phyloP scores from a whole-genome alignment of 306 rosid species.

The Ceratonia siliqua region DNA sequence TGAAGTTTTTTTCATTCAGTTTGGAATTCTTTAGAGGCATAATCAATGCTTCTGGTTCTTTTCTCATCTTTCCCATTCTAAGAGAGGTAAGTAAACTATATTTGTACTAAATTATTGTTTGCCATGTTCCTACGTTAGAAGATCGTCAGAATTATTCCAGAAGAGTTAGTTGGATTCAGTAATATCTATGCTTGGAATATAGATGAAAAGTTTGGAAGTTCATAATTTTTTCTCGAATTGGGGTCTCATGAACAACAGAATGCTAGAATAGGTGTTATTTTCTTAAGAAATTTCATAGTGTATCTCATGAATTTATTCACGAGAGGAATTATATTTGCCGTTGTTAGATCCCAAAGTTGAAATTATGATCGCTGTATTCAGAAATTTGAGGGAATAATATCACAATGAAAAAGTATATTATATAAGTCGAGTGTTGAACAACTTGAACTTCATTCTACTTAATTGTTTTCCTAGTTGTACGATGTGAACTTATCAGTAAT shows the following conservation, averaged over 20 bases:
- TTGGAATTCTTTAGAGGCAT: constrained; percentile 53
- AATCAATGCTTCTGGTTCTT: constrained; percentile 46
- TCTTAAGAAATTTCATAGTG: background rate
- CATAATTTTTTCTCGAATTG: background rate
- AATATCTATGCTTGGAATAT: no score
- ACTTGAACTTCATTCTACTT: no score
- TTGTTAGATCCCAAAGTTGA: constrained; percentile 1
- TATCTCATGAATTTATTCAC: background rate
- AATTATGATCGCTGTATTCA: background rate
- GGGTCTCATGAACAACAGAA: constrained; percentile 10
- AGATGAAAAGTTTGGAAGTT: background rate
- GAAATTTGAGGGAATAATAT: background rate
- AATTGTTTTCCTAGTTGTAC: no score
- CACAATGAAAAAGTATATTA: no score
- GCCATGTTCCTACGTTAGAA: constrained; percentile 21
- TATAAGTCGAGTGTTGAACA: no score
- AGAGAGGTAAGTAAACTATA: constrained; percentile 45
- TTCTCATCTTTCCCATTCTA: constrained; percentile 31
- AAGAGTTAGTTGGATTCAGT: constrained; percentile 9
- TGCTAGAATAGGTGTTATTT: constrained; percentile 10
- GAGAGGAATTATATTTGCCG: background rate
- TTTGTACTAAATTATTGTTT: constrained; percentile 21
- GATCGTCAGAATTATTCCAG: constrained; percentile 14
- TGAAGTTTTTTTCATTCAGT: constrained; percentile 53
- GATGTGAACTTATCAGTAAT: no score